Base-by-base conservation (phyloP, 306 rosid genomes). In the Ormosia emarginata region DNA sequence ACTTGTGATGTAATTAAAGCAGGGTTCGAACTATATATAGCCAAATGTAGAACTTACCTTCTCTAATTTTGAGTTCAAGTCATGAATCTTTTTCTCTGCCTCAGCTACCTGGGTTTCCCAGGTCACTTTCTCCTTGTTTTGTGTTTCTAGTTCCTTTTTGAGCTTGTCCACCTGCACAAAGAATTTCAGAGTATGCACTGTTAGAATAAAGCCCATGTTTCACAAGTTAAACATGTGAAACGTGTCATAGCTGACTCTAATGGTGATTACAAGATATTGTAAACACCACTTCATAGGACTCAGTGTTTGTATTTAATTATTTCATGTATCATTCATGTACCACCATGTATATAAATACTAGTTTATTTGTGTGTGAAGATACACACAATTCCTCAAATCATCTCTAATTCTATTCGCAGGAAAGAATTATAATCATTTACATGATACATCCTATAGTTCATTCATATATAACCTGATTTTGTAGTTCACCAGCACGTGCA, bases 401-500 rank as follows among this genome's bases (percentile, higher is more conserved):
- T n/a, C n/a, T n/a, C n/a, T n/a, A n/a, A n/a, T n/a, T n/a, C n/a
- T n/a, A n/a, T n/a, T n/a, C n/a, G n/a, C n/a, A n/a, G n/a, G 3
- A 80, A 71, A 64, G 62, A 44, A 67, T 56, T 32, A 52, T 12
- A n/a, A 24, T 24, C 33, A 41, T 64, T 39, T 34, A 13, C 72
- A 37, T 37, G 39, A 72, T n/a, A 71, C 59, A 82, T 4, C 63
- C 30, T 65, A 74, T 71, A 71, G 49, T 62, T n/a, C 13, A 43
- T 29, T 72, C 67, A 77, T 53, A 40, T 44, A 89, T 84, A 57
- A 91, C 99, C 99, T 93, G 91, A 50, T 90, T 89, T 83, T 90
- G 97, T 53, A 96, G 88, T 90, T 91, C 97, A 75, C 82, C 88
- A 77, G 96, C 94, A 58, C 91, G 98, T 43, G 97, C 97, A 92